Percentiles rank a stretch among this genome's conserved stretches.
These are phyloP conservation scores for Plasmodium billcollinsi DNA, from an alignment of 169 alveolate genomes.

Conservation along the genomic window DNA sequence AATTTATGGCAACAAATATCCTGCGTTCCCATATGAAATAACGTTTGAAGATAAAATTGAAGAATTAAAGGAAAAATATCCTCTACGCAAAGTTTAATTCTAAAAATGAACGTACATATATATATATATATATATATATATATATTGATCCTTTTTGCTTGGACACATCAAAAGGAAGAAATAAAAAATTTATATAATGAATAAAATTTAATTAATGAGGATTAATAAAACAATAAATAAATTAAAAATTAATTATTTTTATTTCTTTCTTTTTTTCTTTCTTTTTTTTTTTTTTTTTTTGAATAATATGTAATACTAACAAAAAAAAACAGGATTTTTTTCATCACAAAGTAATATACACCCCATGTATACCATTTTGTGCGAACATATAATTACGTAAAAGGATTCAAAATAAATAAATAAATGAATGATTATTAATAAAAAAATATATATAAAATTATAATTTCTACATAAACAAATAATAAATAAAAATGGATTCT, in stretches of 20 bases:
- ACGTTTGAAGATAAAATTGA: conserved; percentile 87
- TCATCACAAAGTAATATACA: no score
- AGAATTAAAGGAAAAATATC: conserved; percentile 82
- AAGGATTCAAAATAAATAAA: no score
- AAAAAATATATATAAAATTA: no score
- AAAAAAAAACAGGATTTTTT: not conserved
- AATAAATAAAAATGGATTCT: no score
- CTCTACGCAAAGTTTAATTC: conserved; percentile 70
- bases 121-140: not conserved
- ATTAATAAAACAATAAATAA: not conserved
- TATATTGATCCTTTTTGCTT: not conserved
- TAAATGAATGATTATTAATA: no score
- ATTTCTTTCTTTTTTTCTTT: not conserved
- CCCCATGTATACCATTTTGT: no score
- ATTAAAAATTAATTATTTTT: not conserved
- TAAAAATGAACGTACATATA: not conserved
- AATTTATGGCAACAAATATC: conserved; percentile 85
- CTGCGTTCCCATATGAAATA: conserved; percentile 87
- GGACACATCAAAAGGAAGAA: not conserved
- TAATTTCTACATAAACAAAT: no score
- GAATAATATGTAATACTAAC: no score
- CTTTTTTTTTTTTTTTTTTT: no score
- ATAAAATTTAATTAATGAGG: not conserved
- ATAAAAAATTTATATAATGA: not conserved
- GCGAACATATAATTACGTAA: no score